Base-by-base conservation (phyloP, 768 basidiomycete species). In the Rhizopogon sp. region DNA sequence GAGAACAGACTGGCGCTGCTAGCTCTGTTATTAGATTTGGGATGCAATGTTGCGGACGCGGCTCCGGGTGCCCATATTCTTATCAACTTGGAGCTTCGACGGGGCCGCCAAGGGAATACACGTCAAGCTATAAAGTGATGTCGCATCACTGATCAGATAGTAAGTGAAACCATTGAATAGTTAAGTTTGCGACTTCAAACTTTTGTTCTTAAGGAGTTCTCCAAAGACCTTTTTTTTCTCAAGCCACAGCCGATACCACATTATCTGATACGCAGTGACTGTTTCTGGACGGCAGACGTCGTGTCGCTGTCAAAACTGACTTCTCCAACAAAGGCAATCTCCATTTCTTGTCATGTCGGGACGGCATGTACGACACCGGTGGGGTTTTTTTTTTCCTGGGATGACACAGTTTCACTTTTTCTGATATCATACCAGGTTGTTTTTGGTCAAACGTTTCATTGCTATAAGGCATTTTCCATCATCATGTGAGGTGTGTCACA, bases 321-420 rank as follows among this genome's bases (percentile, higher is more conserved):
- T 37, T 37, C 35, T 37, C 11, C 35, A 37, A 37, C 8, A 53
- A 17, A 46, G 45, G 14, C 31, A 49, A 37, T 16, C 53, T 44
- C 25, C 29, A 46, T 46, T 28, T 35, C 7, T 25, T 35, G 5
- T 8, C 3, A 17, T 8, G 50, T 10, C 1, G 13, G 11, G 13
- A 37, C 44, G 53, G 35, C 31, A 53, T 55, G 50, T 55, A 55
- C 54, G 54, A 41, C 35, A 55, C 40, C 22, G 31, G 17, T 3
- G 14, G 33, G 11, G 25, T 25, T 42, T 55, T 55, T 55, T 55
- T 55, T 55, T 55, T 55, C 29, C 29, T 51, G 9, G 17, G 13
- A 7, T 40, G 43, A 16, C 29, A 43, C 20, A 20, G 44, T 45
- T 35, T 39, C 22, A 31, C 20, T 13, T 40, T 25, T 41, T 17